Percentiles rank a stretch among this genome's conserved stretches.
Evolutionary conservation across 768 basidiomycete species (phyloP).

Genomic region (Agrocybe pediades): DNA sequence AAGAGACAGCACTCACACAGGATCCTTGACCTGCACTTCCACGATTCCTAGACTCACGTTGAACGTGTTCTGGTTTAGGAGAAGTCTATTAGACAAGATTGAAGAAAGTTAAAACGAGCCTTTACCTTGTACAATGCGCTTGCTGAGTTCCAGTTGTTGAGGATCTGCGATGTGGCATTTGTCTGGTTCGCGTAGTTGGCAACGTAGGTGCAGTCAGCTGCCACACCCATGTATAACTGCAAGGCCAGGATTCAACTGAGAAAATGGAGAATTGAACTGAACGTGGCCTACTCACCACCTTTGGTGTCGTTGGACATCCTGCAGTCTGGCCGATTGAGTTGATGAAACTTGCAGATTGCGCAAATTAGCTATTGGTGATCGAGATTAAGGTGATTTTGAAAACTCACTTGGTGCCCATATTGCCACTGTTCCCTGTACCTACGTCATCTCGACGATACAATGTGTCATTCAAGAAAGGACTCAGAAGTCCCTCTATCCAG

Average conservation of each 20-base stretch:
- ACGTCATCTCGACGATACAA: slow-evolving; percentile 56
- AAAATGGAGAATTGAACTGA: slow-evolving; percentile 3
- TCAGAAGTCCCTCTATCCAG: slow-evolving; percentile 47
- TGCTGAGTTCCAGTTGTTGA: slow-evolving; percentile 81
- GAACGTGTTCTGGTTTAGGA: slow-evolving; percentile 58
- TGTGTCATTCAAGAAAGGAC: slow-evolving; percentile 32
- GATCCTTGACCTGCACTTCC: slow-evolving; percentile 71
- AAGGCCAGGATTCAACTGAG: background rate
- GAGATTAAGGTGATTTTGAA: slow-evolving; percentile 1
- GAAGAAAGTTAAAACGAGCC: slow-evolving; percentile 10
- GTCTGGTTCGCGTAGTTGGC: slow-evolving; percentile 59
- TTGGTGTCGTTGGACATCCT: slow-evolving; percentile 75
- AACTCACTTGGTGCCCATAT: slow-evolving; percentile 55
- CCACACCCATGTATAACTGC: slow-evolving; percentile 81
- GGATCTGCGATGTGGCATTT: slow-evolving; percentile 72
- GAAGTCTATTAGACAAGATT: background rate
- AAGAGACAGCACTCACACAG: slow-evolving; percentile 43
- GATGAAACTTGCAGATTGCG: slow-evolving; percentile 55
- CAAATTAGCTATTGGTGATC: background rate
- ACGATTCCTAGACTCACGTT: slow-evolving; percentile 85
- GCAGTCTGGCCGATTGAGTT: slow-evolving; percentile 63
- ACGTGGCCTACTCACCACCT: slow-evolving; percentile 50
- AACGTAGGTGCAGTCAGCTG: slow-evolving; percentile 84
- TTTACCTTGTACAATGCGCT: slow-evolving; percentile 72
- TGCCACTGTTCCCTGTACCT: slow-evolving; percentile 47